Base-by-base conservation (phyloP, 139 green algal species). In the Chlamydomonas urium region DNA sequence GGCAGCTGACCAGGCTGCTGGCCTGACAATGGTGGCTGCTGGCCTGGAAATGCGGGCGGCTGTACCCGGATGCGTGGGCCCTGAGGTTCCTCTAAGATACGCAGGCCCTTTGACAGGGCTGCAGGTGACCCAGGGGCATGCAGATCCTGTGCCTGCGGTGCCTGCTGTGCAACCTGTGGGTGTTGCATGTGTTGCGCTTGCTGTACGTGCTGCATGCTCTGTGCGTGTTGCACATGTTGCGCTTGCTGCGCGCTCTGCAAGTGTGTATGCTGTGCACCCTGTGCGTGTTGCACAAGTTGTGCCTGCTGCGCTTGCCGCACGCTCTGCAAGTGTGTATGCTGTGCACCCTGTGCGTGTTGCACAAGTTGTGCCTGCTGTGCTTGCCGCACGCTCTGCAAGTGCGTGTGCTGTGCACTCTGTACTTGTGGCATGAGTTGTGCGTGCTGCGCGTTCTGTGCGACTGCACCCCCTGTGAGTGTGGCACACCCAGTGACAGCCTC, bases 261-360 rank as follows among this genome's bases (percentile, higher is more conserved):
- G 10, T 48, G 35, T 31, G n/a, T 31, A 8, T 63, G 53, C 53
- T 63, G 53, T 17, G 42, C 42, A 10, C 42, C 42, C 42, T 53
- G 14, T 17, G 42, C 42, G 10, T n/a, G n/a, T n/a, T n/a, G n/a
- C n/a, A n/a, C n/a, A n/a, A n/a, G 63, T 53, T 69, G 59, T 56
- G 28, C 38, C 56, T 73, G 19, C 0, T 66, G 66, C 45, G 19
- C 14, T 56, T 65, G 71, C 38, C 10, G 37, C 33, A 10, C 33
- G 35, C 72, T 65, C 71, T 62, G 32, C 48, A 66, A 34, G 10
- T 48, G 35, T 31, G n/a, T 31, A 8, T 63, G 53, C 53, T 63
- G 53, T 17, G 42, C 42, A 10, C 42, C 42, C 42, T 53, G 14
- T 17, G 42, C 42, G 10, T n/a, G n/a, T n/a, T n/a, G n/a, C n/a